Percentiles rank a stretch among this genome's conserved stretches.
Conservation (phyloP, 2,329 filamentous ascomycete species). For the Neospermospora avenae region DNA sequence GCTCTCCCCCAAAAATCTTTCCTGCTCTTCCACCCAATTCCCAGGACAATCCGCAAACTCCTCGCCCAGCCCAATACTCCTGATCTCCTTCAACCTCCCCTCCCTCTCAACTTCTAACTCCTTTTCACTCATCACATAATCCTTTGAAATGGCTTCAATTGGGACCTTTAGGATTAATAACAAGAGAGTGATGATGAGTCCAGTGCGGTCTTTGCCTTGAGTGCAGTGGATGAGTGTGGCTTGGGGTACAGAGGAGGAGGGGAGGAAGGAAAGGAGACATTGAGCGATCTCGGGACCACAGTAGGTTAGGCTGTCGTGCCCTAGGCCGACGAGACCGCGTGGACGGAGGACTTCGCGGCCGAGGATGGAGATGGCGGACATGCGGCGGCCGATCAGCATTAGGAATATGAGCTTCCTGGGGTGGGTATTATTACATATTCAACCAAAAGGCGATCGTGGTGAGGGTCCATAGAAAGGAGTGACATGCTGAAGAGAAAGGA, state of each 20-base stretch:
- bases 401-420: constrained; percentile 57
- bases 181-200: constrained; percentile 65
- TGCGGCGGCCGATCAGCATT: constrained; percentile 63
- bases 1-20: constrained; percentile 52
- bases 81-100: constrained; percentile 64
- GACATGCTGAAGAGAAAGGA: neutral
- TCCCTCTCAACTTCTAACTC: constrained; percentile 60
- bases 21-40: constrained; percentile 60
- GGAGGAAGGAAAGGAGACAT: constrained; percentile 29
- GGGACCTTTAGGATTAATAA: constrained; percentile 62
- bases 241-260: constrained; percentile 1
- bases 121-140: constrained; percentile 67
- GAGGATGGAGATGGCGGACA: constrained; percentile 67
- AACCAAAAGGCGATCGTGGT: too few relatives aligned
- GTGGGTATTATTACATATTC: too few relatives aligned
- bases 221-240: constrained; percentile 79
- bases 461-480: too few relatives aligned
- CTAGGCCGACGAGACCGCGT: constrained; percentile 68
- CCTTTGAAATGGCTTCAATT: constrained; percentile 58
- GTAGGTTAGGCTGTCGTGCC: constrained; percentile 63
- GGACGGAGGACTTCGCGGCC: constrained; percentile 67
- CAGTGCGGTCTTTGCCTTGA: constrained; percentile 83
- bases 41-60: constrained; percentile 66
- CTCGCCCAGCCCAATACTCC: constrained; percentile 66
- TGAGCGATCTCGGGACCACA: constrained; percentile 59